Evolutionary conservation across 148 eudicot genomes (phyloP).

Genomic region (Camellia japonica): DNA sequence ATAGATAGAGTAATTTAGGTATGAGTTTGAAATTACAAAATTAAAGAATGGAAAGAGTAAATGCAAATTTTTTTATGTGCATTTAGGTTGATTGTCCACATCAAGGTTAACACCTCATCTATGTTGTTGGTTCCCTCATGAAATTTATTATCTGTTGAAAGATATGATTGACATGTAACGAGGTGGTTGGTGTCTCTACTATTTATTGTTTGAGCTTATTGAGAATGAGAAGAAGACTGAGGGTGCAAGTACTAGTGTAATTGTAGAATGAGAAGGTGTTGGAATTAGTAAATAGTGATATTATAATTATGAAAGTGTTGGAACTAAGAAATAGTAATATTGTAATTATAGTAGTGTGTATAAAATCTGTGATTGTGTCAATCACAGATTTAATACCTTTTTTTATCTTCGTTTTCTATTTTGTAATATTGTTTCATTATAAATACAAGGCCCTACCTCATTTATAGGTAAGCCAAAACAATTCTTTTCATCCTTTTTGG

Average conservation of each 20-base stretch:
- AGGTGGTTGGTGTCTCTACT: neutral
- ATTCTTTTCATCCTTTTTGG: no score
- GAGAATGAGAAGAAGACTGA: neutral
- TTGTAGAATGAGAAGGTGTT: neutral
- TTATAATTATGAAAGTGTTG: no score
- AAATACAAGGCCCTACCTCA: no score
- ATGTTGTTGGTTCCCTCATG: constrained; percentile 17
- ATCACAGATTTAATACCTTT: no score
- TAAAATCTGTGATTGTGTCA: no score
- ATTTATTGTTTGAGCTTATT: neutral
- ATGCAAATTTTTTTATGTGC: neutral
- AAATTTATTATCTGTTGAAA: neutral
- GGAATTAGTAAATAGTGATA: no score
- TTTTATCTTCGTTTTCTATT: no score
- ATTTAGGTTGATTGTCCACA: neutral
- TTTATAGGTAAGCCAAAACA: no score
- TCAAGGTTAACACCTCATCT: constrained; percentile 1
- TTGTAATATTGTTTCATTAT: no score
- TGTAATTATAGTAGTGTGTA: no score
- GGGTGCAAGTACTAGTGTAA: neutral
- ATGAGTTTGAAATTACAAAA: neutral
- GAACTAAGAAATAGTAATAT: no score
- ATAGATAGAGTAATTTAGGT: neutral
- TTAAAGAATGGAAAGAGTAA: neutral
- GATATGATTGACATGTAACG: neutral